Evolutionary conservation across 2,329 filamentous ascomycete genomes (phyloP), one percentile per base, ranked within the genome.

Genomic region (Verticillium alfalfae): DNA sequence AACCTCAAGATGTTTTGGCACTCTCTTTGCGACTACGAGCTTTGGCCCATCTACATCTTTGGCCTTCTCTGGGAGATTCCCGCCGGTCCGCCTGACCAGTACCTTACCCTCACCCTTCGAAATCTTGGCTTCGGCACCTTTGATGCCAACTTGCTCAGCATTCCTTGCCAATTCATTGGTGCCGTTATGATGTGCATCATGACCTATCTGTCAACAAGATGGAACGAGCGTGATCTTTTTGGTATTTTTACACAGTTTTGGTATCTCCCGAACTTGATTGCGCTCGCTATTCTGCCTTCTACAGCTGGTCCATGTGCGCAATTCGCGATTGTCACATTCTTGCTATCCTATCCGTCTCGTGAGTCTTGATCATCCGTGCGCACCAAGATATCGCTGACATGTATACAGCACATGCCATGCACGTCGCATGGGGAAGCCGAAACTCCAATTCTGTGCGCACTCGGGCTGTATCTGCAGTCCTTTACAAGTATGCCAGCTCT

Each of bases 371-470:
- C 2, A 26, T 37, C 6, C 26, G 16, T 9, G 22, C 22, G 1
- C 0, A 13, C 9, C 26, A 2, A 8, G 10, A 16, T 13, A 76
- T 75, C 31, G 56, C 31, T 52, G 71, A 0, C 69, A 69, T 3
- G 60, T 66, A 7, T 5, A 59, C 22, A 75, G 74, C 77, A 2
- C 79, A 83, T 61, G 76, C 80, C 0, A 79, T 83, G 41, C 78
- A 81, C 64, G 79, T 81, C 3, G 77, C 70, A 26, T 82, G 79
- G 78, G 78, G 77, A 65, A 79, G 76, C 1, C 76, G 83, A 58
- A 90, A 89, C 68, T 82, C 85, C 2, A 86, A 87, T 64, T 79
- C 81, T 1, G 85, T 90, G 10, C 78, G 86, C 12, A 85, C 83
- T 6, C 77, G 87, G 7, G 84, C 87, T 1, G 84, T 90, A 1